These are phyloP conservation scores for Allantophomopsis cytisporea DNA, from an alignment of 2,329 filamentous ascomycete genomes.

Conservation along the genomic window DNA sequence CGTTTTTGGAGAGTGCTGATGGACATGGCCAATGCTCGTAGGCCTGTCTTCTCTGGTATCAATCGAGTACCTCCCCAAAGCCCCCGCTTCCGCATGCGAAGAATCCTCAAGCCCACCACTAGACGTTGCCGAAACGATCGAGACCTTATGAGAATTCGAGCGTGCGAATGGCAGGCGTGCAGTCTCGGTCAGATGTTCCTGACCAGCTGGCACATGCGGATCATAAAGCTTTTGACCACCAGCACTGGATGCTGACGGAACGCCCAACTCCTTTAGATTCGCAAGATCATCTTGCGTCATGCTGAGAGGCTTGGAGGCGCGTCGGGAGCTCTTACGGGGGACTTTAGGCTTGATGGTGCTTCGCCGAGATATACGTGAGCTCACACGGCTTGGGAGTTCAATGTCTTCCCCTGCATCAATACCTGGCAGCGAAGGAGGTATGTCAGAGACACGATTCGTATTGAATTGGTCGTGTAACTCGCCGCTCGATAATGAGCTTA, in stretches of 20 bases:
- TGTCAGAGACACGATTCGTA: conserved; percentile 27
- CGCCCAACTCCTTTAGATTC: neutral
- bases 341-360: conserved; percentile 36
- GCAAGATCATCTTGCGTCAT: conserved; percentile 4
- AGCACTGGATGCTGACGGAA: neutral
- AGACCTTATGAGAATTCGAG: conserved; percentile 35
- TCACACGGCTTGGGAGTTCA: conserved; percentile 42
- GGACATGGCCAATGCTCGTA: conserved; percentile 40
- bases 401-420: conserved; percentile 30
- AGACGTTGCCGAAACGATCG: conserved; percentile 34
- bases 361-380: conserved; percentile 16
- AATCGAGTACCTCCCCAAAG: conserved; percentile 15
- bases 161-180: conserved; percentile 42
- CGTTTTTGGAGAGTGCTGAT: conserved; percentile 40
- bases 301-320: conserved; percentile 20
- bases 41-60: conserved; percentile 30
- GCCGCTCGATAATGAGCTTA: conserved; percentile 17
- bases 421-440: conserved; percentile 42
- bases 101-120: conserved; percentile 31
- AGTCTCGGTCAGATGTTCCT: conserved; percentile 13
- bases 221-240: conserved; percentile 8
- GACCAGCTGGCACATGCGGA: conserved; percentile 7
- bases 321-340: conserved; percentile 61
- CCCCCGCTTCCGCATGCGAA: conserved; percentile 12
- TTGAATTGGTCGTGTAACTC: conserved; percentile 29